These are phyloP conservation scores for Fusarium poae DNA, from an alignment of 2,329 filamentous ascomycete genomes.

Conservation along the genomic window DNA sequence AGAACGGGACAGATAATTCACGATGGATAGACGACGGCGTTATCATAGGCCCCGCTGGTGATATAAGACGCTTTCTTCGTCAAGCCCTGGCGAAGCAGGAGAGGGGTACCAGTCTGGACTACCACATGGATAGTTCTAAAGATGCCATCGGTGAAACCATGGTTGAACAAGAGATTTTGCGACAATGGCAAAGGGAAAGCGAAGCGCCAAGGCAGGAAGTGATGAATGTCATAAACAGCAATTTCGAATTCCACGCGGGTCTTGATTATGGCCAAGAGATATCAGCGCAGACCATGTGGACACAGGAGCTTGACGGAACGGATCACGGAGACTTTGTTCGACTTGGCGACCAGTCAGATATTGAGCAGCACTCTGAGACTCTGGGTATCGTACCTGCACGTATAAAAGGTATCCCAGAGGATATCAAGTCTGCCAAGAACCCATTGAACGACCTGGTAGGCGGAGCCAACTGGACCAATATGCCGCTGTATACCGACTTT, in stretches of 20 bases:
- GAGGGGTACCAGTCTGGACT: not conserved
- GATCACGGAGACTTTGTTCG: not conserved
- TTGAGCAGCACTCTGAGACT: not conserved
- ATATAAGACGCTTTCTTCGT: not conserved
- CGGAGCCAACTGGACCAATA: not conserved
- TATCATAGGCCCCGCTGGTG: not conserved
- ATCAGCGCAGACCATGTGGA: not conserved
- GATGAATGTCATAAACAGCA: not conserved
- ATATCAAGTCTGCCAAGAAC: not conserved
- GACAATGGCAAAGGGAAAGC: not conserved
- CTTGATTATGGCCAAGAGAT: not conserved
- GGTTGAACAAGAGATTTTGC: not conserved
- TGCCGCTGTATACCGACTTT: not conserved
- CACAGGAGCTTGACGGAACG: not conserved
- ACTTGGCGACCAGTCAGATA: not conserved
- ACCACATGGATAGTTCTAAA: not conserved
- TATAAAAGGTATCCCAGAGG: not conserved
- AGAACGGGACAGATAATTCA: not conserved
- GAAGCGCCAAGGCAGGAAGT: not conserved
- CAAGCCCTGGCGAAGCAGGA: not conserved
- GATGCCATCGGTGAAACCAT: not conserved
- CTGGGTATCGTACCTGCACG: not conserved
- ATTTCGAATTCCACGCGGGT: not conserved
- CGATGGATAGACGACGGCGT: not conserved
- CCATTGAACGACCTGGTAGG: not conserved